phyloP scores from a whole-genome alignment of 352 stramenopile genomes.

The Pythium sp. region DNA sequence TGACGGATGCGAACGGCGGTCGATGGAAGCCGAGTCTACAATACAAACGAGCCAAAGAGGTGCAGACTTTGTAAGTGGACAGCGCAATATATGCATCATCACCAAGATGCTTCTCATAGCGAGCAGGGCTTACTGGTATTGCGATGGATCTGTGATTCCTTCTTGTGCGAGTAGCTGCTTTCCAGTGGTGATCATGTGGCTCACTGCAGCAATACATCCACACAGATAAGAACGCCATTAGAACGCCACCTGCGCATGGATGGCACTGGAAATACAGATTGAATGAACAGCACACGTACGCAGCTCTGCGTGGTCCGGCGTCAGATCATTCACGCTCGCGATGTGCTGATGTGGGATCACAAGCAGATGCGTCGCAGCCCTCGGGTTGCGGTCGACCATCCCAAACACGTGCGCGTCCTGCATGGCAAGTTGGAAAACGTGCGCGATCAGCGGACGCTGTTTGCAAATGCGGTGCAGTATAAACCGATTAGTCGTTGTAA shows the following conservation, averaged over 20 bases:
- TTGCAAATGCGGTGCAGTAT: not conserved
- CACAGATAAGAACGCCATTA: not conserved
- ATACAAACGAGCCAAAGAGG: not conserved
- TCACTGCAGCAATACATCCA: conserved; percentile 28
- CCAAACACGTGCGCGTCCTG: conserved; percentile 62
- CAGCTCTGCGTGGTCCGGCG: conserved; percentile 32
- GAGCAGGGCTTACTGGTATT: conserved; percentile 28
- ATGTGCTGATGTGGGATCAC: conserved; percentile 70
- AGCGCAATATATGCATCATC: not conserved
- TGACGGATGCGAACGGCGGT: conserved; percentile 63
- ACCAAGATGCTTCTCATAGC: not conserved
- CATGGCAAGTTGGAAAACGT: not conserved
- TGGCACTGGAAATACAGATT: not conserved
- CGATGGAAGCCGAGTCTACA: conserved; percentile 70
- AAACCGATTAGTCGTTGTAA: not conserved
- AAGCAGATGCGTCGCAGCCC: conserved; percentile 50
- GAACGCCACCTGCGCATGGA: not conserved
- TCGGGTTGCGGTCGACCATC: conserved; percentile 58
- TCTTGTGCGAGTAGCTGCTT: conserved; percentile 43
- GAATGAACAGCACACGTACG: conserved; percentile 24
- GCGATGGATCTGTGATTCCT: conserved; percentile 30
- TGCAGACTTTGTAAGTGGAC: not conserved
- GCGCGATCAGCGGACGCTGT: not conserved
- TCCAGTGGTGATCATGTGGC: conserved; percentile 55
- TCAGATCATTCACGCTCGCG: conserved; percentile 46